Percentiles rank a stretch among this genome's conserved stretches.
These are phyloP conservation scores for Suhomyces xylopsoci DNA, from an alignment of 805 yeast species.

Conservation along the genomic window DNA sequence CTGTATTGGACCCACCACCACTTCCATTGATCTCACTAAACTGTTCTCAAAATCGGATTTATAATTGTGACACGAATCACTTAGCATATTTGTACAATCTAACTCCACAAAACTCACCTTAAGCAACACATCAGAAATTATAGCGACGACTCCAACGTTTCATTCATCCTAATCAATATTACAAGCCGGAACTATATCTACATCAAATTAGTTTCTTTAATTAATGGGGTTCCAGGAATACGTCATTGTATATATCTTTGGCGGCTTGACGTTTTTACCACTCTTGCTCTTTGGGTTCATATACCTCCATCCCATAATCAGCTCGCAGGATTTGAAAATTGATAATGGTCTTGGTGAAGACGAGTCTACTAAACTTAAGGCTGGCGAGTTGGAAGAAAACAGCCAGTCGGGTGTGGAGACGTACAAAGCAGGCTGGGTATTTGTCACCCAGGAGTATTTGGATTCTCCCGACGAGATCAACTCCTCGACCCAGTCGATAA, in stretches of 20 bases:
- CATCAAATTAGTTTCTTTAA: no score
- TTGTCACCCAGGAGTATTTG: constrained; percentile 73
- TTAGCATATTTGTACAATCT: background rate
- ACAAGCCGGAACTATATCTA: no score
- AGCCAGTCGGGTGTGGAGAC: constrained; percentile 61
- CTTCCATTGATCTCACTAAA: background rate
- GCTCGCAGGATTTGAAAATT: no score
- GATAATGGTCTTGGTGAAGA: constrained; percentile 9
- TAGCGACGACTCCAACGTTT: no score
- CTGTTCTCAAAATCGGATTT: background rate
- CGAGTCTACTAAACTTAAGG: constrained; percentile 38
- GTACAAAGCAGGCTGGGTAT: constrained; percentile 70
- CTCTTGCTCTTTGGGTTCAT: constrained; percentile 39
- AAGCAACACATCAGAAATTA: no score
- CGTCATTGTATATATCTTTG: constrained; percentile 56
- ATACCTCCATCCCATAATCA: constrained; percentile 37
- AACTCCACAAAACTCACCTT: background rate
- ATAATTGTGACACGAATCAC: background rate
- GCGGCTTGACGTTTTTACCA: constrained; percentile 83
- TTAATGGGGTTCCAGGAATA: constrained; percentile 12
- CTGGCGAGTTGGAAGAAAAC: constrained; percentile 64
- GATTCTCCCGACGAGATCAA: constrained; percentile 46
- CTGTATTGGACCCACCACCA: background rate
- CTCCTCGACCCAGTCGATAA: constrained; percentile 43
- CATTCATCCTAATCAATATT: no score